These are phyloP conservation scores for Thyridium curvatum DNA, from an alignment of 2,329 filamentous ascomycete genomes.

Conservation along the genomic window DNA sequence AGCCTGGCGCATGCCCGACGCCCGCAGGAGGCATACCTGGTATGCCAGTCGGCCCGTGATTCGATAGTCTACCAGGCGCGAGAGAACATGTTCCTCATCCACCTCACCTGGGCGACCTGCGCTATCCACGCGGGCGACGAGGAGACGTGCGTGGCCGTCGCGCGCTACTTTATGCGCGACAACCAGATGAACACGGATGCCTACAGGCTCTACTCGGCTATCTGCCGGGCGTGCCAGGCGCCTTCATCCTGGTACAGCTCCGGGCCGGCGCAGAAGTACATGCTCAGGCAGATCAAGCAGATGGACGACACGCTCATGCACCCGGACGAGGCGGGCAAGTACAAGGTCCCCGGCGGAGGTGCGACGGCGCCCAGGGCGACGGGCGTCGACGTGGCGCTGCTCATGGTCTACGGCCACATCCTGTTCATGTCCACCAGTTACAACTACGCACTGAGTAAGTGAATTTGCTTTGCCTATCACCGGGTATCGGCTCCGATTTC, in stretches of 20 bases:
- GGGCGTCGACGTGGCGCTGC: slow-evolving; percentile 66
- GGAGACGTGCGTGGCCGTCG: slow-evolving; percentile 64
- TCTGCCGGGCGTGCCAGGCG: slow-evolving; percentile 72
- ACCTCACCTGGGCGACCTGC: slow-evolving; percentile 77
- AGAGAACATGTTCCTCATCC: slow-evolving; percentile 63
- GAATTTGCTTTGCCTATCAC: not conserved
- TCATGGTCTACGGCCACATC: slow-evolving; percentile 88
- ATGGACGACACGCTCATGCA: slow-evolving; percentile 65
- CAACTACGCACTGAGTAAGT: slow-evolving; percentile 68
- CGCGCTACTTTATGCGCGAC: slow-evolving; percentile 79
- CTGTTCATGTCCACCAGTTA: slow-evolving; percentile 80
- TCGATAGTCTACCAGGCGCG: slow-evolving; percentile 75
- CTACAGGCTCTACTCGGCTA: slow-evolving; percentile 73
- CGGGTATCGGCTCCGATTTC: too few species aligned
- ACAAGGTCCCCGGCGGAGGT: too few species aligned
- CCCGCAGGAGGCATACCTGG: slow-evolving; percentile 67
- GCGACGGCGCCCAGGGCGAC: slow-evolving; percentile 16
- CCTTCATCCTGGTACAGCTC: slow-evolving; percentile 71
- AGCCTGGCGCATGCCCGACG: slow-evolving; percentile 63
- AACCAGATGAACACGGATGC: slow-evolving; percentile 74
- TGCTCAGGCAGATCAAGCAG: slow-evolving; percentile 84
- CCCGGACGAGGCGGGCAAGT: too few species aligned
- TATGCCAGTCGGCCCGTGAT: slow-evolving; percentile 70
- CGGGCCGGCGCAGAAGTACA: slow-evolving; percentile 80
- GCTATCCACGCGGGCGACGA: slow-evolving; percentile 77